A percentile compares a stretch with the other conserved stretches of the same genome.
phyloP scores from a whole-genome alignment of 2,329 filamentous ascomycete genomes.

The Trichoderma pleuroti region DNA sequence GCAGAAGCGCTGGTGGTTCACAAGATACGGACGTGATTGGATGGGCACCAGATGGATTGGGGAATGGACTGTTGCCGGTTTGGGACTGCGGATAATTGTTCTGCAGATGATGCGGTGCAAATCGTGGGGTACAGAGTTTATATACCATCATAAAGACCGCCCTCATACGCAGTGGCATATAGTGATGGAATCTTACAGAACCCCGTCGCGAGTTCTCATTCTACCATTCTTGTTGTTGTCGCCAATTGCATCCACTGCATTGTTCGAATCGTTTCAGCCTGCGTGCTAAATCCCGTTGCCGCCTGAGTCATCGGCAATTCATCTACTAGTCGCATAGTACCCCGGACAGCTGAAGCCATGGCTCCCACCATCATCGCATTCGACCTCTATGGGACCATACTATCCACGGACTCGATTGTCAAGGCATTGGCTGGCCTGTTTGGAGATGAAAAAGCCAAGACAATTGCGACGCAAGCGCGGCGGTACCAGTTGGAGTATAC shows the following conservation, averaged over 20 bases:
- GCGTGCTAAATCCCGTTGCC: not conserved
- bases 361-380: slow-evolving; percentile 58
- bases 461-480: slow-evolving; percentile 60
- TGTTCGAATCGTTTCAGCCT: not conserved
- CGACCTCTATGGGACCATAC: slow-evolving; percentile 71
- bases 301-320: slow-evolving; percentile 18
- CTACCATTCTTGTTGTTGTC: not conserved
- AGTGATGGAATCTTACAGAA: slow-evolving; percentile 8
- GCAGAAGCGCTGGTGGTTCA: not conserved
- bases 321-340: slow-evolving; percentile 2
- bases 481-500: slow-evolving; percentile 74
- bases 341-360: slow-evolving; percentile 23
- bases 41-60: not conserved
- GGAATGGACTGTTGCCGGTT: not conserved
- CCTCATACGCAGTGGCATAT: not conserved
- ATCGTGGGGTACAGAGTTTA: not conserved
- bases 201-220: not conserved
- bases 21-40: slow-evolving; percentile 16
- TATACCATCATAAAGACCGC: not conserved
- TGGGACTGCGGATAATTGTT: slow-evolving; percentile 8
- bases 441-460: slow-evolving; percentile 53
- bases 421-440: slow-evolving; percentile 55
- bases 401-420: slow-evolving; percentile 68
- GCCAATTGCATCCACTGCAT: not conserved
- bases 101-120: not conserved